Evolutionary conservation across 306 rosid species (phyloP), one percentile per base, ranked within the genome.

Genomic region (Clitoria ternatea): DNA sequence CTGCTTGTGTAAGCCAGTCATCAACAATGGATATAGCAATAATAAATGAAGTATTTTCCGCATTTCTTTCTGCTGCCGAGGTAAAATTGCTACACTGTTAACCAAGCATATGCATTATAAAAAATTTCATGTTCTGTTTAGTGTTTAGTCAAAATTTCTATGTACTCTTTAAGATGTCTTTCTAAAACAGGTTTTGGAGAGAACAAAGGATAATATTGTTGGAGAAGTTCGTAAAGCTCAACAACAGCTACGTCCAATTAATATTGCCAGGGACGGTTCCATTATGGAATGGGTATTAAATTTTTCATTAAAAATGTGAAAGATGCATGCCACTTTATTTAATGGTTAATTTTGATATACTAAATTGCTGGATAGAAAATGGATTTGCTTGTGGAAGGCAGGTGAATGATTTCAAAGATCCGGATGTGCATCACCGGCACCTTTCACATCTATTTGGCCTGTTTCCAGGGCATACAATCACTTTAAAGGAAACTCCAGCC

Each of bases 251-350:
- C 76, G 54, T 47, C 90, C 95, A 30, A 76, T 69, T 18, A 85
- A 77, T 47, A 80, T 90, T 74, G 82, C 89, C 23, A 22, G 63
- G 55, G 94, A 90, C 72, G 97, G 97, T 80, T 76, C 90, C 77
- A 82, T 90, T 29, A 79, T 90, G 97, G 94, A 90, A 80, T 90
- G 95, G 92, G 95, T 88, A 79, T 65, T 83, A n/a, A n/a, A n/a
- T n/a, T 48, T 48, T 37, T 49, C 72, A 54, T 66, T n/a, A 15
- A 44, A 15, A 44, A 60, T 36, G 7, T 60, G 20, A 22, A 47
- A 43, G 42, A 57, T 60, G 18, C 30, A 37, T 27, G 29, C 36
- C 36, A 17, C 23, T 37, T 4, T 73, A 27, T 19, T 39, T 24
- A 18, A 56, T 7, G 11, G 22, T 61, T 17, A 45, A 54, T 36